Conservation (phyloP, 805 yeast genomes). For the Candida gorgasii region DNA sequence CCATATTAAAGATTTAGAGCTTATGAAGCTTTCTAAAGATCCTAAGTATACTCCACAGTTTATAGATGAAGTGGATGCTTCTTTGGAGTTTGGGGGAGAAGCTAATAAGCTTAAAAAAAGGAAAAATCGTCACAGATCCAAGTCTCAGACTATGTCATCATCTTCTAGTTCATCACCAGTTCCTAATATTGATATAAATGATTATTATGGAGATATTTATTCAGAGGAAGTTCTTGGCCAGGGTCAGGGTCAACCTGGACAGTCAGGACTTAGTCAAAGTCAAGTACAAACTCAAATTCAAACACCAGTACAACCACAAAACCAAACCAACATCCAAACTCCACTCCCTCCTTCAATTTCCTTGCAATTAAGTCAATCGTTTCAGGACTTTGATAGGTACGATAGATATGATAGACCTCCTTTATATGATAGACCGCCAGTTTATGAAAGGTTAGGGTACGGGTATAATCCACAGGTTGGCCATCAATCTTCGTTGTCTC, state of each 20-base stretch:
- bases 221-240: slow-evolving; percentile 5
- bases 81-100: slow-evolving; percentile 41
- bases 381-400: not conserved
- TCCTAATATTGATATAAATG: slow-evolving; percentile 4
- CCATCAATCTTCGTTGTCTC: too few relatives aligned
- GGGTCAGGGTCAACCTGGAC: not conserved
- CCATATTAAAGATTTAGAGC: slow-evolving; percentile 19
- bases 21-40: slow-evolving; percentile 24
- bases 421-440: not conserved
- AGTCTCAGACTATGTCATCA: slow-evolving; percentile 9
- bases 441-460: not conserved
- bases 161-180: slow-evolving; percentile 5
- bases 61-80: slow-evolving; percentile 37
- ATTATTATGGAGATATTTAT: slow-evolving; percentile 20
- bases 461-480: too few relatives aligned
- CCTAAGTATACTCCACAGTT: slow-evolving; percentile 30
- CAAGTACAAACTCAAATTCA: not conserved
- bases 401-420: not conserved
- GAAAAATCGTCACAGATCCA: slow-evolving; percentile 13
- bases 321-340: too few relatives aligned
- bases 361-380: slow-evolving; percentile 5
- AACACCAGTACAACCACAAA: too few relatives aligned
- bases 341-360: slow-evolving; percentile 6
- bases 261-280: too few relatives aligned
- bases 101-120: slow-evolving; percentile 22